phyloP scores from a whole-genome alignment of 2,329 filamentous ascomycete species.

The Cladosporium sp. region DNA sequence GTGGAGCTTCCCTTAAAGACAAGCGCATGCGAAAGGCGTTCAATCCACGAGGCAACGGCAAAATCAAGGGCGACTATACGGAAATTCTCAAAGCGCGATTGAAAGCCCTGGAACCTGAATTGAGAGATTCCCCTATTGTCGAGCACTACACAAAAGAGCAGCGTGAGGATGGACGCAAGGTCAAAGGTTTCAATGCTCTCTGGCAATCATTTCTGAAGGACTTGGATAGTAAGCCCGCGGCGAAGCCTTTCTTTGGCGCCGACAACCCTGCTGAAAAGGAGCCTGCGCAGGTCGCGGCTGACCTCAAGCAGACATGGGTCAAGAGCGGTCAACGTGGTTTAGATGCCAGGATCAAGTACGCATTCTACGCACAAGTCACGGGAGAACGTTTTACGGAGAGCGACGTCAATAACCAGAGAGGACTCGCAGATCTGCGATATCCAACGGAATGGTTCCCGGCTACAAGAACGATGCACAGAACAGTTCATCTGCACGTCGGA shows the following conservation, averaged over 20 bases:
- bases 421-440: constrained; percentile 75
- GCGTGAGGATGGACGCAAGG: constrained; percentile 11
- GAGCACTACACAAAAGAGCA: constrained; percentile 24
- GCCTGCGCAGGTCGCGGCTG: neutral
- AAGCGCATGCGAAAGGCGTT: neutral
- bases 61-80: constrained; percentile 13
- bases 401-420: constrained; percentile 54
- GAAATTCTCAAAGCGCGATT: constrained; percentile 21
- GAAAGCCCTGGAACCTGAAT: constrained; percentile 20
- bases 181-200: constrained; percentile 19
- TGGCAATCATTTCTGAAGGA: constrained; percentile 22
- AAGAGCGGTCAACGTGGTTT: constrained; percentile 21
- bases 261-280: neutral
- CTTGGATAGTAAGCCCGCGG: neutral
- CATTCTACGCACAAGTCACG: constrained; percentile 61
- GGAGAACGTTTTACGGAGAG: constrained; percentile 51
- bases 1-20: neutral
- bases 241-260: neutral
- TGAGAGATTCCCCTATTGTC: constrained; percentile 28
- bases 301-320: constrained; percentile 10
- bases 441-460: constrained; percentile 89
- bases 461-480: constrained; percentile 72
- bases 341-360: constrained; percentile 49
- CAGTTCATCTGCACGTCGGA: constrained; percentile 86
- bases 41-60: neutral